Evolutionary conservation across 2,329 filamentous ascomycete genomes (phyloP).

Genomic region (Curvularia eragrostidis): DNA sequence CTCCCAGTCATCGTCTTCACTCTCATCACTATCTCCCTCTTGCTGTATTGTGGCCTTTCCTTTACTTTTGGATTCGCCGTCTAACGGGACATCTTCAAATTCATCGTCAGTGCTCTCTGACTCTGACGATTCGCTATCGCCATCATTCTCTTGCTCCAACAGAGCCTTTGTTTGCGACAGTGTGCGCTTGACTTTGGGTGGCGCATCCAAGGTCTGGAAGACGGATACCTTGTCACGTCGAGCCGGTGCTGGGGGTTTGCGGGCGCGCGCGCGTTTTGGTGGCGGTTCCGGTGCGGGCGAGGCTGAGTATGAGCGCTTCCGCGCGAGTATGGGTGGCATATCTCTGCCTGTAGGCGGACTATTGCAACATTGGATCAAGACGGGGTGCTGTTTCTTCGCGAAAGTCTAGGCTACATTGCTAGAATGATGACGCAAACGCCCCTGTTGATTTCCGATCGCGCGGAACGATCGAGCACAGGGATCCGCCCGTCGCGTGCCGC

Average conservation of each 20-base stretch:
- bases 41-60: conserved; percentile 52
- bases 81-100: conserved; percentile 56
- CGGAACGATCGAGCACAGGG: conserved; percentile 28
- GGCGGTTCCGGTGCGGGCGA: conserved; percentile 54
- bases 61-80: conserved; percentile 43
- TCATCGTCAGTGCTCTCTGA: conserved; percentile 54
- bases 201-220: conserved; percentile 55
- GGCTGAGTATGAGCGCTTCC: conserved; percentile 66
- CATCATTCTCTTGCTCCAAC: conserved; percentile 51
- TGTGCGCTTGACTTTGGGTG: conserved; percentile 42
- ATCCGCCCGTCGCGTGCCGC: conserved; percentile 25
- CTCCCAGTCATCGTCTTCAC: conserved; percentile 51
- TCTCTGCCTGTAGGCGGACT: conserved; percentile 5
- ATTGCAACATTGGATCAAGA: conserved; percentile 7
- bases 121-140: conserved; percentile 51
- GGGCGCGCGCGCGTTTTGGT: conserved; percentile 33
- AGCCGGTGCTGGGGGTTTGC: conserved; percentile 24
- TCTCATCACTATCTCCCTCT: conserved; percentile 44
- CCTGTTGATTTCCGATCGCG: conserved; percentile 23
- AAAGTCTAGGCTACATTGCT: conserved; percentile 11
- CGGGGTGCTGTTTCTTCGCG: background rate
- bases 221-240: conserved; percentile 49
- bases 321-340: conserved; percentile 73
- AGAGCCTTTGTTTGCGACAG: conserved; percentile 46
- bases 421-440: conserved; percentile 35